These are phyloP conservation scores for Westerdykella ornata DNA, from an alignment of 2,329 filamentous ascomycete genomes.

Conservation along the genomic window DNA sequence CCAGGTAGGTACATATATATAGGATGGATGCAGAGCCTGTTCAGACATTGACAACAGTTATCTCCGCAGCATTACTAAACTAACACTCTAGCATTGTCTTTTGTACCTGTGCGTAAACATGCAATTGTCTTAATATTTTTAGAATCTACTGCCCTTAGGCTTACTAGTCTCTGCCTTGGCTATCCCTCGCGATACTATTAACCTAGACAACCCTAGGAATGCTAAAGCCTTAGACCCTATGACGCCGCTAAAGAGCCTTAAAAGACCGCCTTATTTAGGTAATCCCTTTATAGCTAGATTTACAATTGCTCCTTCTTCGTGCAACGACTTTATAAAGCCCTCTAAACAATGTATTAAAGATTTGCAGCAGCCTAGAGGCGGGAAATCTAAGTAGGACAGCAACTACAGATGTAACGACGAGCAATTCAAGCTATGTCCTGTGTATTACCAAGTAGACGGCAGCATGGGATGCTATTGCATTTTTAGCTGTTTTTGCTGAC, in stretches of 20 bases:
- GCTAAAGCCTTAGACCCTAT: conserved; percentile 5
- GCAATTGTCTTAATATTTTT: too few species aligned
- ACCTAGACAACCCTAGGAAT: conserved; percentile 3
- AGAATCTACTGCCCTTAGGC: neutral
- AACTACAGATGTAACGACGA: conserved; percentile 4
- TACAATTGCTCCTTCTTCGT: conserved; percentile 5
- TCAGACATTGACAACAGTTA: too few species aligned
- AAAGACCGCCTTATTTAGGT: neutral
- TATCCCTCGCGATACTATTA: conserved; percentile 1
- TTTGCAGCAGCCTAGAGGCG: conserved; percentile 8
- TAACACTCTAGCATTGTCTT: too few species aligned
- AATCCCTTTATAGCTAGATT: conserved; percentile 5
- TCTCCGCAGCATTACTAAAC: too few species aligned
- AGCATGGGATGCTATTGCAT: conserved; percentile 7
- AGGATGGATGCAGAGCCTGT: too few species aligned
- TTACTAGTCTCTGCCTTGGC: conserved; percentile 1
- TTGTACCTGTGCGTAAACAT: too few species aligned
- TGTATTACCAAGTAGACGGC: too few species aligned
- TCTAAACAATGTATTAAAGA: conserved; percentile 7
- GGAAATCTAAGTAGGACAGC: conserved; percentile 8
- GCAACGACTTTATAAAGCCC: conserved; percentile 6
- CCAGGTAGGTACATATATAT: too few species aligned
- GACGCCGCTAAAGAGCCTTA: conserved; percentile 6
- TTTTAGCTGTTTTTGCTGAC: conserved; percentile 4
- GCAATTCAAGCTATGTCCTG: conserved; percentile 4